A percentile compares a stretch with the other conserved stretches of the same genome.
phyloP scores from a whole-genome alignment of 2,329 filamentous ascomycete species.

The Malbranchea cinnamomea region DNA sequence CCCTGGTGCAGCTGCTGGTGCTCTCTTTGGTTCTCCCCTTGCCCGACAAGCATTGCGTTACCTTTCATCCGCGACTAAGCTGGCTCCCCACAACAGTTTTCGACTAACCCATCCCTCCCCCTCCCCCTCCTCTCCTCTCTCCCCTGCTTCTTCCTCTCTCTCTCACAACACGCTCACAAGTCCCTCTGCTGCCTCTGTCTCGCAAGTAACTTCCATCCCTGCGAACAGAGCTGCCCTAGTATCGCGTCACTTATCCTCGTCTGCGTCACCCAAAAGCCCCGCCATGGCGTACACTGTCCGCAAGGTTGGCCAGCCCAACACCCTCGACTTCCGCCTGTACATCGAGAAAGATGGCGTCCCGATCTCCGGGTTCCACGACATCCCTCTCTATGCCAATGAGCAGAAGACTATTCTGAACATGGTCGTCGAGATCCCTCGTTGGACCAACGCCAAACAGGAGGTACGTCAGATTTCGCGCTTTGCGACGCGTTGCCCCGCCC shows the following conservation, averaged over 20 bases:
- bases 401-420: slow-evolving; percentile 97
- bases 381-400: slow-evolving; percentile 92
- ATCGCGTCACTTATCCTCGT: slow-evolving; percentile 32
- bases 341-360: slow-evolving; percentile 94
- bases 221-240: slow-evolving; percentile 29
- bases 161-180: not conserved
- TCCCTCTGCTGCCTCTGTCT: slow-evolving; percentile 6
- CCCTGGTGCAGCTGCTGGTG: slow-evolving; percentile 2
- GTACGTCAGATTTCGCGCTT: slow-evolving; percentile 36
- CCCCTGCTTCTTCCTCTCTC: slow-evolving; percentile 8
- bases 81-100: slow-evolving; percentile 28
- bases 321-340: slow-evolving; percentile 92
- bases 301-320: slow-evolving; percentile 82
- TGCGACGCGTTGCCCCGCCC: not conserved
- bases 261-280: slow-evolving; percentile 14
- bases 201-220: no score
- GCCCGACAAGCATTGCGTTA: no score
- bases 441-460: slow-evolving; percentile 99
- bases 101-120: slow-evolving; percentile 13
- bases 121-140: slow-evolving; percentile 13
- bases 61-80: slow-evolving; percentile 14
- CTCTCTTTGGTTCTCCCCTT: slow-evolving; percentile 7
- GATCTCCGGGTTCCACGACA: slow-evolving; percentile 94
- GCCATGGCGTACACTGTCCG: slow-evolving; percentile 52
- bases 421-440: slow-evolving; percentile 97